Percentiles rank a stretch among this genome's conserved stretches.
phyloP scores from a whole-genome alignment of 116 monocot species.

The Phalaenopsis hybrid region DNA sequence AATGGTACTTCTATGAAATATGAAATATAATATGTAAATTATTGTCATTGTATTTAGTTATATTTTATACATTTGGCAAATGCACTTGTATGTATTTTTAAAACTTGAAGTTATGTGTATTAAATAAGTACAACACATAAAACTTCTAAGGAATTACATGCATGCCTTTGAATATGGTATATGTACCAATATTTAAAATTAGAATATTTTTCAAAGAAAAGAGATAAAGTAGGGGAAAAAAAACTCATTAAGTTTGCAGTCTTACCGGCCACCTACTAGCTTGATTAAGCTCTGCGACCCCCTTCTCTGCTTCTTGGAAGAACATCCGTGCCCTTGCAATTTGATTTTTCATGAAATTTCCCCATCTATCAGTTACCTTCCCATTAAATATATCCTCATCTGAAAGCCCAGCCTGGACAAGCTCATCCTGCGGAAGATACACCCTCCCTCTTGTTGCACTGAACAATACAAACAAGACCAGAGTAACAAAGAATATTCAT shows the following conservation, averaged over 20 bases:
- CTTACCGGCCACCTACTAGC: conserved; percentile 65
- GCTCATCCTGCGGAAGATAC: conserved; percentile 87
- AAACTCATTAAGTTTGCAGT: too few species aligned
- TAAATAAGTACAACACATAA: too few species aligned
- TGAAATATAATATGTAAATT: too few species aligned
- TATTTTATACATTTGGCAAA: too few species aligned
- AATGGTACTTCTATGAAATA: too few species aligned
- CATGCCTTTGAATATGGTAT: too few species aligned
- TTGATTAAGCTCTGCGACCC: conserved; percentile 32
- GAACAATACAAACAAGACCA: not conserved
- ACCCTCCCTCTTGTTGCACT: conserved; percentile 90
- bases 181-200: not conserved
- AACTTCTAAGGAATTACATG: too few species aligned
- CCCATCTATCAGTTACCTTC: conserved; percentile 79
- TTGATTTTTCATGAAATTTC: conserved; percentile 84
- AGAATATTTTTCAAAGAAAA: not conserved
- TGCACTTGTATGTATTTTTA: too few species aligned
- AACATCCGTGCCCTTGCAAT: conserved; percentile 81
- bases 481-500: not conserved
- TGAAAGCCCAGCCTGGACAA: conserved; percentile 63
- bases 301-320: conserved; percentile 58
- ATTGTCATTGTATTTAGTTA: too few species aligned
- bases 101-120: too few species aligned
- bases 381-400: conserved; percentile 81
- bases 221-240: not conserved